phyloP scores from a whole-genome alignment of 2,329 filamentous ascomycete species.

The Parasarocladium wereldwijsianum region DNA sequence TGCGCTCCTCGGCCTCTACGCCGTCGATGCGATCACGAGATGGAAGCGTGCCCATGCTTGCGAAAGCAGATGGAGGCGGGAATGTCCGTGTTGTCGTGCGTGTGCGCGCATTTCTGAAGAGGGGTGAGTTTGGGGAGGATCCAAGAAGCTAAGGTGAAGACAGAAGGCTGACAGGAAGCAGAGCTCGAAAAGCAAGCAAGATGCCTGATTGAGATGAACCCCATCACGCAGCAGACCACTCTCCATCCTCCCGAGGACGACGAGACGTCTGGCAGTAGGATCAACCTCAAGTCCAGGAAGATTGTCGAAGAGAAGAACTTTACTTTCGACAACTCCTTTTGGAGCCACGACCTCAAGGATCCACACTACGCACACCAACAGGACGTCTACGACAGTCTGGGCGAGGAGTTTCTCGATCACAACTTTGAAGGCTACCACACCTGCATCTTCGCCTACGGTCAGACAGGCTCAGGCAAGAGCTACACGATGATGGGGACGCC shows the following conservation, averaged over 20 bases:
- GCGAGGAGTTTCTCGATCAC: constrained; percentile 95
- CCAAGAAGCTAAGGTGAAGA: background rate
- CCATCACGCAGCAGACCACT: constrained; percentile 69
- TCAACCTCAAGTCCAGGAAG: constrained; percentile 47
- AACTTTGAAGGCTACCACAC: constrained; percentile 99
- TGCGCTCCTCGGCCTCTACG: constrained; percentile 59
- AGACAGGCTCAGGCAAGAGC: constrained; percentile 94
- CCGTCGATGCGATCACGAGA: constrained; percentile 64
- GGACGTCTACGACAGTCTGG: constrained; percentile 85
- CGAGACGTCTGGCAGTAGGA: constrained; percentile 35
- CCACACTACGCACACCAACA: constrained; percentile 83
- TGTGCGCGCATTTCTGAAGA: constrained; percentile 62
- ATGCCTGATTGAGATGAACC: constrained; percentile 88
- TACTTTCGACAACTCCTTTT: constrained; percentile 96
- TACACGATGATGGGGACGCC: constrained; percentile 95
- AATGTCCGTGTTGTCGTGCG: constrained; percentile 76
- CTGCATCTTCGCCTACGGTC: constrained; percentile 96
- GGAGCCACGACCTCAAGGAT: constrained; percentile 73
- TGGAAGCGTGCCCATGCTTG: constrained; percentile 42
- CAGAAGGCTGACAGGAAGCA: constrained; percentile 26
- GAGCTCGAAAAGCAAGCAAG: constrained; percentile 67
- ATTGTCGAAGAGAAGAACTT: constrained; percentile 79
- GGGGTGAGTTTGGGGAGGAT: constrained; percentile 39
- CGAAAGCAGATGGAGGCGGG: constrained; percentile 47
- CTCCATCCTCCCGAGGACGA: constrained; percentile 54